phyloP scores from a whole-genome alignment of 371 early-diverging fungal genomes.

The Syncephalastrum contaminatum region DNA sequence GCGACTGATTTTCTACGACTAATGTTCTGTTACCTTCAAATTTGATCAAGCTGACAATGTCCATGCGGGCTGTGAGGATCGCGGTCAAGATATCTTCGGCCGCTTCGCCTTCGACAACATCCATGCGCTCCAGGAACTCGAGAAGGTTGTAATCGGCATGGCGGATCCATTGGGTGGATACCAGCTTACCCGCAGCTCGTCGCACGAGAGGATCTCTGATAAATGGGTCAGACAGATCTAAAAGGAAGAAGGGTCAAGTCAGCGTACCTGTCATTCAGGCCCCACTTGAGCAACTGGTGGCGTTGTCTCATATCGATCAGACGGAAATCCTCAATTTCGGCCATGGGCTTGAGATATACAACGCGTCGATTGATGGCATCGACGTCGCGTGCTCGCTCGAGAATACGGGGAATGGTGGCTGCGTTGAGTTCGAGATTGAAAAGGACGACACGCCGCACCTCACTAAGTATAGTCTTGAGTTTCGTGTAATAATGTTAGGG shows the following conservation, averaged over 20 bases:
- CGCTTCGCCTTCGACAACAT: constrained; percentile 70
- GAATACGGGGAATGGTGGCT: constrained; percentile 65
- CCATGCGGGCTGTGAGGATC: constrained; percentile 64
- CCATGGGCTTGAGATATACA: constrained; percentile 69
- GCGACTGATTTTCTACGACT: not conserved
- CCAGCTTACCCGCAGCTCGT: constrained; percentile 72
- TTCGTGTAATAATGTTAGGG: not conserved
- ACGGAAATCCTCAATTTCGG: constrained; percentile 67
- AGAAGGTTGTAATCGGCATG: constrained; percentile 74
- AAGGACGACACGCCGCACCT: constrained; percentile 83
- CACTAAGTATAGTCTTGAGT: constrained; percentile 38
- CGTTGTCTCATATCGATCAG: constrained; percentile 68
- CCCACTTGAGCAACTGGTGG: constrained; percentile 69
- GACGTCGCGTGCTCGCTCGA: constrained; percentile 78
- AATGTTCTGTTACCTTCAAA: constrained; percentile 49
- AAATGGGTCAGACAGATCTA: not conserved
- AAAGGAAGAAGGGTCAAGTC: not conserved
- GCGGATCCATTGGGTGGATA: constrained; percentile 75
- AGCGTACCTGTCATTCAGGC: constrained; percentile 67
- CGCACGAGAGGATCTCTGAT: constrained; percentile 69
- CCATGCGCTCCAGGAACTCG: constrained; percentile 80
- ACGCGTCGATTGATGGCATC: constrained; percentile 65
- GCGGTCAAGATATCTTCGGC: constrained; percentile 69
- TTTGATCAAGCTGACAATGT: constrained; percentile 58
- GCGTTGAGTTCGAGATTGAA: constrained; percentile 69